Evolutionary conservation across 1,284 basidiomycete species (phyloP), one percentile per base, ranked within the genome.

Genomic region (Afroboletus lepidellus): DNA sequence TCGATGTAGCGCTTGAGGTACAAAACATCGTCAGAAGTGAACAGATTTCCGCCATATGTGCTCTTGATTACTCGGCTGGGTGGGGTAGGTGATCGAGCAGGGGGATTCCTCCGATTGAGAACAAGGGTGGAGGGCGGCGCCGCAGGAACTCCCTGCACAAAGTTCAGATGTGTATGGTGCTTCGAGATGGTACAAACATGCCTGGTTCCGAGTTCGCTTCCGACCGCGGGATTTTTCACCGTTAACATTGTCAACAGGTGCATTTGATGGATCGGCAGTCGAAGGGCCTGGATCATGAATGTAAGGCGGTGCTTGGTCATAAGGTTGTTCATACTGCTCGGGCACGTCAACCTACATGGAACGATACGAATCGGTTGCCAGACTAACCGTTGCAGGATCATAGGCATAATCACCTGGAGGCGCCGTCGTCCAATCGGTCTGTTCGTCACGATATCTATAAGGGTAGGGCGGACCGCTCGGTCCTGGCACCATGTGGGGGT

Each of bases 1-100:
- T 90, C 87, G 45, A 92, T 91, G 63, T 92, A 91, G 62, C 82
- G 84, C 63, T 90, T 88, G 55, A 92, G 75, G 65, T 91, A 92
- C 39, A 80, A 48, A 23, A 91, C 79, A 64, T 92, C 89, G 45
- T 91, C 89, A 1, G 83, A 77, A 0, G 89, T 92, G 63, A 91
- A 92, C 36, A 90, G 64, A 62, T 92, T 91, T 3, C 89, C 90
- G 41, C 89, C 89, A 60, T 90, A 91, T 0, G 88, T 90, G 61
- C 88, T 91, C 69, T 89, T 90, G 63, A 91, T 83, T n/a, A 90
- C 83, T 8, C 87, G 80, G 3, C 77, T 81, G 12, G 89, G 89
- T 18, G 89, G 89, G 0, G 87, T 88, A 8, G 89, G 89, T 13
- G 89, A 91, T 4, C 88, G 79, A n/a, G 83, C 83, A 29, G 80